Conservation (phyloP, 208 protist species). For the Crithidia expoeki region DNA sequence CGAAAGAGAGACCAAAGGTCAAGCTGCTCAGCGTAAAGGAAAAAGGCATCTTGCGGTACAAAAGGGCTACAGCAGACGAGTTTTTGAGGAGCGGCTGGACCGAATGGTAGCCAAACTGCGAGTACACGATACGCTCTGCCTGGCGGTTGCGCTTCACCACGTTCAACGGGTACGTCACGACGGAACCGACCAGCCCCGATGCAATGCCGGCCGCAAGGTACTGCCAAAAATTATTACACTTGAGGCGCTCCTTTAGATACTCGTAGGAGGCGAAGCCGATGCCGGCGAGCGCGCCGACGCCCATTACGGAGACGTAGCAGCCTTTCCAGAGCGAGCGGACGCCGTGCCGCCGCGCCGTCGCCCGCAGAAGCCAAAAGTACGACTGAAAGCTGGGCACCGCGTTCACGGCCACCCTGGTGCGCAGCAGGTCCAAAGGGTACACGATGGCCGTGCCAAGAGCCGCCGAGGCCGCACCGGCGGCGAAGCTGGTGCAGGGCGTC, state of each 20-base stretch:
- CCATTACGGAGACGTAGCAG: conserved; percentile 84
- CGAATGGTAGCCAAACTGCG: conserved; percentile 33
- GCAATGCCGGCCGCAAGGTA: conserved; percentile 71
- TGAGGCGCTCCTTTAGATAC: conserved; percentile 70
- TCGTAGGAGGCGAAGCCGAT: conserved; percentile 92
- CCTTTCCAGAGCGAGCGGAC: conserved; percentile 75
- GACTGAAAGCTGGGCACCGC: conserved; percentile 58
- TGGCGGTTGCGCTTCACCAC: conserved; percentile 87
- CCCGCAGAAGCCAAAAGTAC: conserved; percentile 79
- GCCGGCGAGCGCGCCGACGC: conserved; percentile 87
- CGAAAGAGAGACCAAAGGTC: conserved; percentile 83
- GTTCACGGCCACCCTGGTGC: conserved; percentile 75
- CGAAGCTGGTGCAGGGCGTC: conserved; percentile 75
- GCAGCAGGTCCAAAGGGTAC: conserved; percentile 94
- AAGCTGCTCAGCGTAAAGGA: conserved; percentile 67
- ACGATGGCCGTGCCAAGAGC: conserved; percentile 79
- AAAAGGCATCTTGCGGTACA: conserved; percentile 82
- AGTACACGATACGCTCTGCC: conserved; percentile 62
- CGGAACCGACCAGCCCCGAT: conserved; percentile 75
- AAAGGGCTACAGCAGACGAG: conserved; percentile 46
- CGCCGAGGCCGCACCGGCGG: conserved; percentile 85
- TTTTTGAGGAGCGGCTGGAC: conserved; percentile 53
- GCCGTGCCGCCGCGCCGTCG: conserved; percentile 61
- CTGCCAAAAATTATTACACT: conserved; percentile 67
- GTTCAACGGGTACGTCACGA: conserved; percentile 88